Base-by-base conservation (phyloP, 192 early-diverging fungal genomes). In the Mortierella claussenii region DNA sequence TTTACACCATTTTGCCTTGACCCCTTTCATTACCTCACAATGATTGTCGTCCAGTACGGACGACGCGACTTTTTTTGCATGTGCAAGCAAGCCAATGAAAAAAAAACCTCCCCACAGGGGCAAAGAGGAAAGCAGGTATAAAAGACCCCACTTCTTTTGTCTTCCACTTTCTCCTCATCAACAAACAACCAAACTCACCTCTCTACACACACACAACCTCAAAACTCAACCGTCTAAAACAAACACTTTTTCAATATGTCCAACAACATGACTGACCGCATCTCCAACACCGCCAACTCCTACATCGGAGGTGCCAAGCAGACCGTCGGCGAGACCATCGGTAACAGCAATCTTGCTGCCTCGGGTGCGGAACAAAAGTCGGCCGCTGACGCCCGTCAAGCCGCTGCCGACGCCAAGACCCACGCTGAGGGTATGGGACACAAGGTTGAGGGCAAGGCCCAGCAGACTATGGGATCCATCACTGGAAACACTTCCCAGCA, bases 231-330 rank as follows among this genome's bases (percentile, higher is more conserved):
- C n/a, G n/a, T n/a, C n/a, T n/a, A n/a, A n/a, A n/a, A 15, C 13
- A 48, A 40, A 40, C 7, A 40, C 37, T 13, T 40, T 13, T 40
- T 40, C 46, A 60, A 32, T 17, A 48, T 48, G 26, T 48, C 58
- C 15, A 64, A 31, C 15, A 64, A 31, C 9, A 64, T 64, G 40
- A 23, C 50, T 15, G 62, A 64, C 7, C 27, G 51, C 20, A 13
- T 54, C 34, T 20, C 31, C 17, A 54, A 54, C 50, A 53, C 62
- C 40, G 62, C 51, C 37, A 64, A 45, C 48, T 64, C 62, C 3
- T 52, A 45, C 40, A 52, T 64, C 27, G 62, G 62, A 31, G 62
- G 50, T 28, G 62, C 62, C 28, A 64, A 64, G 51, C 62, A 64
- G 17, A 44, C 50, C 9, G 5, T 64, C 34, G 62, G 62, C 9